Evolutionary conservation across 2,329 filamentous ascomycete species (phyloP).

Genomic region (Chrysoporthe deuterocubensis): DNA sequence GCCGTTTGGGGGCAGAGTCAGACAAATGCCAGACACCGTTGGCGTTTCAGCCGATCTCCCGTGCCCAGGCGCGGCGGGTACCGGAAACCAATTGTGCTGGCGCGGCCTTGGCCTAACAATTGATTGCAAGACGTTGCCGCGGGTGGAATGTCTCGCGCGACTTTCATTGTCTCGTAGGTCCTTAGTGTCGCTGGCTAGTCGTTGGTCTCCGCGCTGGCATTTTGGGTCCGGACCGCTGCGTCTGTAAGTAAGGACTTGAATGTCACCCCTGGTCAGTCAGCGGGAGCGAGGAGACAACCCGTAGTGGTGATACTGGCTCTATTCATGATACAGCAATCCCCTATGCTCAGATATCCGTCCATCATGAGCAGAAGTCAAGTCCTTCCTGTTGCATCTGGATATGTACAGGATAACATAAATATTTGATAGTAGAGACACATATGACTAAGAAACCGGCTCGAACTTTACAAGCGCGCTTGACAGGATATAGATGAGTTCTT

Average conservation of each 20-base stretch:
- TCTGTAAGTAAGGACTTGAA: background rate
- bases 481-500: background rate
- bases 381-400: conserved; percentile 6
- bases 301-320: background rate
- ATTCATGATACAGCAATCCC: background rate
- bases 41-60: conserved; percentile 15
- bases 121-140: background rate
- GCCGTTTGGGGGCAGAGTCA: background rate
- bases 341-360: conserved; percentile 5
- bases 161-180: no score
- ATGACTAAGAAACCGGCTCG: background rate
- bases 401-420: conserved; percentile 3
- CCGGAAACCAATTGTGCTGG: background rate
- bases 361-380: background rate
- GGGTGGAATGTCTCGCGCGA: no score
- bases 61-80: background rate
- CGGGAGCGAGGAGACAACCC: background rate
- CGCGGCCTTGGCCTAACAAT: background rate
- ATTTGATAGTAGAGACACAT: background rate
- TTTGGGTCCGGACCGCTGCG: background rate
- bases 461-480: background rate
- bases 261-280: background rate
- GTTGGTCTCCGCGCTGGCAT: background rate
- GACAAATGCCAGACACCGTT: background rate
- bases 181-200: no score